Percentiles rank a stretch among this genome's conserved stretches.
These are phyloP conservation scores for Lactifluus echinatus DNA, from an alignment of 768 basidiomycete species.

Conservation along the genomic window DNA sequence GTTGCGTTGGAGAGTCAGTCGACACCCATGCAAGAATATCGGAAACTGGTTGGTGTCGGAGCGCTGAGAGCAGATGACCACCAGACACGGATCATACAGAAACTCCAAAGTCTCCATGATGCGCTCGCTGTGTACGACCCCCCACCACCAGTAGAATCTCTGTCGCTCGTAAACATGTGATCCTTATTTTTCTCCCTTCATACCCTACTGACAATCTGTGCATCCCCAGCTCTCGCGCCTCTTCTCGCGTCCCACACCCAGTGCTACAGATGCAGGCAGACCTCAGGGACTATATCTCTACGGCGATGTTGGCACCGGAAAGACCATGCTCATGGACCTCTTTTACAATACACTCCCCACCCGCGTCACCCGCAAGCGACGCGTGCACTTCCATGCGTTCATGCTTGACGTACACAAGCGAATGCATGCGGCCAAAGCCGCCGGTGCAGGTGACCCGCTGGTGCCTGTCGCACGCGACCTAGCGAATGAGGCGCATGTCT, in stretches of 20 bases:
- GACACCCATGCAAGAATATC: slow-evolving; percentile 33
- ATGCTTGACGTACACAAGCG: slow-evolving; percentile 99
- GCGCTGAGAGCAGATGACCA: slow-evolving; percentile 67
- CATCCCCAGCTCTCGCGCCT: slow-evolving; percentile 10
- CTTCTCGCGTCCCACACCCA: slow-evolving; percentile 15
- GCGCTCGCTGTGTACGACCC: slow-evolving; percentile 63
- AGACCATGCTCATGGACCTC: slow-evolving; percentile 99
- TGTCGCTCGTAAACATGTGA: slow-evolving; percentile 28
- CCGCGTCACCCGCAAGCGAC: slow-evolving; percentile 59
- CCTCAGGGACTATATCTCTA: slow-evolving; percentile 83
- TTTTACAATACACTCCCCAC: slow-evolving; percentile 80
- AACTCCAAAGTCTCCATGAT: slow-evolving; percentile 73
- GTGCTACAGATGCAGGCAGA: slow-evolving; percentile 25
- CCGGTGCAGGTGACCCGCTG: slow-evolving; percentile 73
- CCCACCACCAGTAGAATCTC: slow-evolving; percentile 30
- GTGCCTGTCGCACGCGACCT: slow-evolving; percentile 82
- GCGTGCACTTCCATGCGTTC: slow-evolving; percentile 98
- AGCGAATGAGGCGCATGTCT: slow-evolving; percentile 72
- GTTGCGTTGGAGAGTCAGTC: not conserved
- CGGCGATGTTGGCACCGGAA: slow-evolving; percentile 95
- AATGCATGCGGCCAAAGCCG: slow-evolving; percentile 68
- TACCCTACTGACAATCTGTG: not conserved
- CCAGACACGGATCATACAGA: slow-evolving; percentile 77
- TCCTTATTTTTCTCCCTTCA: not conserved
- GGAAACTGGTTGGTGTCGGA: slow-evolving; percentile 41